Evolutionary conservation across 306 rosid species (phyloP).

Genomic region (Comarum palustre): DNA sequence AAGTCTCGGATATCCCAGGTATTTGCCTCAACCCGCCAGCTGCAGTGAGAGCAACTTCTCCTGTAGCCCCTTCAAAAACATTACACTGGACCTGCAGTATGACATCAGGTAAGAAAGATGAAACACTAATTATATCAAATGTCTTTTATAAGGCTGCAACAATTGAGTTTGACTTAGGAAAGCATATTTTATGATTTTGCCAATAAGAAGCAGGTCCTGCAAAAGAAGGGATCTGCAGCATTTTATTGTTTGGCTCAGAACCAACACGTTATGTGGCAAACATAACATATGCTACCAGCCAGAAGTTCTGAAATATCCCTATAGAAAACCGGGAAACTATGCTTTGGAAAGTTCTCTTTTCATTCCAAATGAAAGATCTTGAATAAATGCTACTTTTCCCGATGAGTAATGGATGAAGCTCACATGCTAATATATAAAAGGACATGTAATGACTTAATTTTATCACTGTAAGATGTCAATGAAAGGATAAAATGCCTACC

Average conservation of each 20-base stretch:
- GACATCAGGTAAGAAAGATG: conserved; percentile 24
- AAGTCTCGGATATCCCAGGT: conserved; percentile 60
- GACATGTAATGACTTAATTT: conserved; percentile 11
- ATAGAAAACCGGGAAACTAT: neutral
- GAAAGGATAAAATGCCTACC: conserved; percentile 50
- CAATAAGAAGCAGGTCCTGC: neutral
- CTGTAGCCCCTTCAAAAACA: conserved; percentile 79
- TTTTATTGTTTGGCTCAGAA: neutral
- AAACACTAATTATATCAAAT: conserved; percentile 14
- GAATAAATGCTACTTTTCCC: neutral
- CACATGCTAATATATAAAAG: neutral
- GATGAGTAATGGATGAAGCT: conserved; percentile 3
- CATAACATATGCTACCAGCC: conserved; percentile 1
- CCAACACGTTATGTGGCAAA: conserved; percentile 7
- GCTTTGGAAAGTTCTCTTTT: neutral
- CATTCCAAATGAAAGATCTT: neutral
- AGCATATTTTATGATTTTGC: neutral
- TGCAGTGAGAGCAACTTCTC: conserved; percentile 78
- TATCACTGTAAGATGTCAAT: conserved; percentile 18
- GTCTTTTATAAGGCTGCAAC: conserved; percentile 9
- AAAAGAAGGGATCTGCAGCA: conserved; percentile 10
- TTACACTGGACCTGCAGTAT: conserved; percentile 75
- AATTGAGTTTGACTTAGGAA: neutral
- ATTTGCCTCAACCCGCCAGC: conserved; percentile 86
- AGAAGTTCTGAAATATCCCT: conserved; percentile 13